Base-by-base conservation (phyloP, 768 basidiomycete genomes). In the Rhizopogon rudus region DNA sequence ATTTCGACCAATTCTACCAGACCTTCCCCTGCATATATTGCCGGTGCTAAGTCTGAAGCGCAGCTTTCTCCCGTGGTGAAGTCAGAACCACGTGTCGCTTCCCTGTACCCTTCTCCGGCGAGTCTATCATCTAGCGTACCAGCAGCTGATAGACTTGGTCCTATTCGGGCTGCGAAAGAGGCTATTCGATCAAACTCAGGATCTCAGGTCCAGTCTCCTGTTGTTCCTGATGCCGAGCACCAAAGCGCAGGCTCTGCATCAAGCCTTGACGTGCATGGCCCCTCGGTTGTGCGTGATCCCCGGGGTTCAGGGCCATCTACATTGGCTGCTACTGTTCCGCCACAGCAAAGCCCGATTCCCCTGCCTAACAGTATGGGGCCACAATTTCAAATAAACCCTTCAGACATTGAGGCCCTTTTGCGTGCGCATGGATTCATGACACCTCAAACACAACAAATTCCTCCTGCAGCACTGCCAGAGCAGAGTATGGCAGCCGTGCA, bases 151-250 rank as follows among this genome's bases (percentile, higher is more conserved):
- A 71, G 66, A 56, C 59, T 71, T 6, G 68, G 70, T 4, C 68
- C 68, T 20, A 70, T 70, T 56, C 68, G 68, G 28, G 70, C 70
- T 28, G 68, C 61, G 6, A 70, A 71, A 46, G 68, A 66, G 1
- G 58, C 63, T 7, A 57, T 71, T 31, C 39, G 39, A 14, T 53
- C 60, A 33, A 40, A 54, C 39, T n/a, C 46, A 29, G 39, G 46
- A n/a, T 3, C 22, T 28, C 53, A 54, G 41, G 40, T 33, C n/a
- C 56, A 58, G 46, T 55, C 62, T 22, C 56, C 64, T 22, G 41
- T 57, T 52, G 10, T 9, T 39, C 35, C 51, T 52, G 39, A 48
- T 35, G 6, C 17, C 37, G 16, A 8, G 59, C 61, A 25, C 12
- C 6, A 6, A 25, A 17, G 44, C 1, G 9, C n/a, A 33, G 20